Evolutionary conservation across 2,329 filamentous ascomycete genomes (phyloP), one percentile per base, ranked within the genome.

Genomic region (Hirsutella rhossiliensis): DNA sequence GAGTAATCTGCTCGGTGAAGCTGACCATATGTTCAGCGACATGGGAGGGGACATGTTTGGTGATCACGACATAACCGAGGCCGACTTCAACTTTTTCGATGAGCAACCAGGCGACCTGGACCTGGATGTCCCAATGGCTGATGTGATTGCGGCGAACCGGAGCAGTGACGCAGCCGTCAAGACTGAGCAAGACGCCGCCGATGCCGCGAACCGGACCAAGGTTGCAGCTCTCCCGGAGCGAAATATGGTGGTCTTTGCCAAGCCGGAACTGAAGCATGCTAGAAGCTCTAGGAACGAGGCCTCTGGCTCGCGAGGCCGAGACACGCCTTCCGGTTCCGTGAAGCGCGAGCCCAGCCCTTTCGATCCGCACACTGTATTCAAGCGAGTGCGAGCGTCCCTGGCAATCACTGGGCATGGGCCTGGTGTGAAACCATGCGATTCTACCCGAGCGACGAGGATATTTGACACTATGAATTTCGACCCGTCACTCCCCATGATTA

Each of bases 71-170:
- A 72, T 90, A n/a, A 88, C 82, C 1, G 86, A 92, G 52, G 84
- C 79, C 6, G 86, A 92, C 56, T 90, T 90, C 58, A 86, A 76
- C 57, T 90, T 89, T 60, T 90, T 90, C 52, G 84, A 90, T 53
- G 80, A 83, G 48, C 64, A 73, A 23, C 68, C 73, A 3, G 66
- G 59, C 3, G 62, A 60, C 11, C 59, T 62, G 20, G 65, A 65
- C 37, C 46, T 71, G 36, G 62, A 65, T 19, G 52, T 59, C 18
- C 43, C 57, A 1, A 57, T 63, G 52, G 48, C 44, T 13, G 56
- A 56, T 42, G 29, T 55, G 12, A 45, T 48, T 40, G 12, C 44
- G 36, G 37, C 45, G 43, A 41, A 51, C 19, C 40, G 47, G 44
- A 37, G 45, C 48, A 34, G 47, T 47, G 28, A 50, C 38, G 18